These are phyloP conservation scores for Dictyostelium citrinum DNA, from an alignment of 78 protist genomes.

Conservation along the genomic window DNA sequence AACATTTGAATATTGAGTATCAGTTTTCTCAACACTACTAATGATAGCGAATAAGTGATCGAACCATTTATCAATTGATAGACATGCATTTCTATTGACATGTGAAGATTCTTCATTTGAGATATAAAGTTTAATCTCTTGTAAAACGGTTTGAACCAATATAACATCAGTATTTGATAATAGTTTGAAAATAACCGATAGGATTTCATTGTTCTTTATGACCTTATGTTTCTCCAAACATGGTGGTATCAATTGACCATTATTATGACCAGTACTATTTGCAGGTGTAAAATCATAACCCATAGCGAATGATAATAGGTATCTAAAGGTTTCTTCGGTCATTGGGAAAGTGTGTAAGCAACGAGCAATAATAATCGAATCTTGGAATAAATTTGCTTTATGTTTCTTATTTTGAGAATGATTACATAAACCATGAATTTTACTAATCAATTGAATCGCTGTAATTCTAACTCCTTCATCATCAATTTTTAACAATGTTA, in stretches of 20 bases:
- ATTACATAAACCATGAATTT: neutral
- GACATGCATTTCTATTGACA: neutral
- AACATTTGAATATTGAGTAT: constrained; percentile 40
- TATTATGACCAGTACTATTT: neutral
- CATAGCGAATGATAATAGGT: constrained; percentile 51
- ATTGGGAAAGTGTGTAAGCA: constrained; percentile 43
- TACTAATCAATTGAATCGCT: constrained; percentile 39
- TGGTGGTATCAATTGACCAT: neutral
- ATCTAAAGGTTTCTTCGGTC: constrained; percentile 37
- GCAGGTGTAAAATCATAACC: constrained; percentile 7
- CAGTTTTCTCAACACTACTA: constrained; percentile 36
- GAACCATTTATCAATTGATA: constrained; percentile 59
- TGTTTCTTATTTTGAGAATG: neutral
- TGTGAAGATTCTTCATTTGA: neutral
- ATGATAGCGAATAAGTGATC: constrained; percentile 43
- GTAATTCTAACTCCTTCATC: constrained; percentile 33
- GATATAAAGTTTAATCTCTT: constrained; percentile 17
- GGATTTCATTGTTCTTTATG: constrained; percentile 2
- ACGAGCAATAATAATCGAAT: constrained; percentile 43
- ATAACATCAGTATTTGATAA: constrained; percentile 11
- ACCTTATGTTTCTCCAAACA: neutral
- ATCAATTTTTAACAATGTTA: neutral
- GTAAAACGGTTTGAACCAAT: constrained; percentile 9
- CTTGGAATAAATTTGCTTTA: constrained; percentile 40
- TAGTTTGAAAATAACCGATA: constrained; percentile 27